A percentile compares a stretch with the other conserved stretches of the same genome.
These are phyloP conservation scores for Anthracocystis panici-leucophaei DNA, from an alignment of 1,284 basidiomycete genomes.

Conservation along the genomic window DNA sequence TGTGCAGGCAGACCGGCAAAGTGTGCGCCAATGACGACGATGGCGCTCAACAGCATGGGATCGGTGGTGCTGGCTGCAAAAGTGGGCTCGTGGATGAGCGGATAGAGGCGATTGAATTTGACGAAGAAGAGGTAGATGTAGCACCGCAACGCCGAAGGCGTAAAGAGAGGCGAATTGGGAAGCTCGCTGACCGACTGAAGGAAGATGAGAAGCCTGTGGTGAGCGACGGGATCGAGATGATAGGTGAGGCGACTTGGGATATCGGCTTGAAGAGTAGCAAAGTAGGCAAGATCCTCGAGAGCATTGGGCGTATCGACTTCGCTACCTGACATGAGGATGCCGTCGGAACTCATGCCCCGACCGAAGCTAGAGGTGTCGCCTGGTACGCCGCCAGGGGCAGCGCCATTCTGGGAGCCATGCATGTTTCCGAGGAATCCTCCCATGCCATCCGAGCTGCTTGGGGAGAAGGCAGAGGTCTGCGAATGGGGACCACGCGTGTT, in stretches of 20 bases:
- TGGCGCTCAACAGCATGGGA: slow-evolving; percentile 56
- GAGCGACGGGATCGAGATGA: slow-evolving; percentile 48
- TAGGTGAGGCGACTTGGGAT: slow-evolving; percentile 50
- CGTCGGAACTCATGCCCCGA: slow-evolving; percentile 43
- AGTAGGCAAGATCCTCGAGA: slow-evolving; percentile 57
- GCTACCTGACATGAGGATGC: slow-evolving; percentile 40
- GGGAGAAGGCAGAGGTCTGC: slow-evolving; percentile 45
- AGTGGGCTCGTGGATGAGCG: slow-evolving; percentile 58
- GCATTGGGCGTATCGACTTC: slow-evolving; percentile 52
- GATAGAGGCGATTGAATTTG: slow-evolving; percentile 56
- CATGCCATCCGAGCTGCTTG: slow-evolving; percentile 49
- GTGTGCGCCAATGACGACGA: slow-evolving; percentile 57
- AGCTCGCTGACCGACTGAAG: slow-evolving; percentile 55
- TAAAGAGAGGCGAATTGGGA: slow-evolving; percentile 55
- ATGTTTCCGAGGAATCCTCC: slow-evolving; percentile 47
- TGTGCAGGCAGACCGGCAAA: slow-evolving; percentile 57
- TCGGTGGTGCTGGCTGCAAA: slow-evolving; percentile 55
- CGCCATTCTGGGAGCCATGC: slow-evolving; percentile 32
- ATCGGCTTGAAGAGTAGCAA: slow-evolving; percentile 55
- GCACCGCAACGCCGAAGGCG: slow-evolving; percentile 50
- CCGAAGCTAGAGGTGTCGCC: slow-evolving; percentile 43
- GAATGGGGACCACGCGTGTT: slow-evolving; percentile 36
- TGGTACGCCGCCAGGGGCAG: slow-evolving; percentile 5
- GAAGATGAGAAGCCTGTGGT: slow-evolving; percentile 55
- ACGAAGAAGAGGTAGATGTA: slow-evolving; percentile 61